Conservation (phyloP, 2,329 filamentous ascomycete species). For the Stachybotrys echinatus region DNA sequence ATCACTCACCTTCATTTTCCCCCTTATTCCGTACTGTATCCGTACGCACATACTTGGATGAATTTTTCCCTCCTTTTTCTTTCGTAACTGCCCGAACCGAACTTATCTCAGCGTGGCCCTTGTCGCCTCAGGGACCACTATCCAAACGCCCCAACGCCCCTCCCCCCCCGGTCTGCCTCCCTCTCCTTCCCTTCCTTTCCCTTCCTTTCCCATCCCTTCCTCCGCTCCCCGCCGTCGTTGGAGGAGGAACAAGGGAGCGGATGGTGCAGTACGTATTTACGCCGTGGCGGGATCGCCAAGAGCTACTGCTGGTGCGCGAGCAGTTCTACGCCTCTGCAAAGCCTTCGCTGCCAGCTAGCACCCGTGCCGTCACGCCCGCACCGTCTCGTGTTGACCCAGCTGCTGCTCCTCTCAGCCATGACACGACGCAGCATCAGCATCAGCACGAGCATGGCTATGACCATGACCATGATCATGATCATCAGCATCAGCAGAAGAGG, state of each 20-base stretch:
- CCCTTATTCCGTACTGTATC: too few relatives aligned
- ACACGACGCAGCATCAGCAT: slow-evolving; percentile 3
- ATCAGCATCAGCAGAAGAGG: slow-evolving; percentile 4
- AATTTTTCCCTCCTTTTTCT: slow-evolving; percentile 1
- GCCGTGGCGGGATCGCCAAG: slow-evolving; percentile 62
- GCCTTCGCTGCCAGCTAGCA: slow-evolving; percentile 4
- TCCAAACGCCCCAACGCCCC: background rate
- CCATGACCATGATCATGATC: slow-evolving; percentile 1
- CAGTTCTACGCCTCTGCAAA: slow-evolving; percentile 50
- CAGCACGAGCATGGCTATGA: slow-evolving; percentile 1
- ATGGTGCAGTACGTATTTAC: slow-evolving; percentile 72
- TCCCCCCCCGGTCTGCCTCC: background rate
- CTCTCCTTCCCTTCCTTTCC: background rate
- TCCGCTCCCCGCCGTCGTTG: background rate
- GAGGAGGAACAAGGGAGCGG: too few relatives aligned
- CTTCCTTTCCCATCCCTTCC: background rate
- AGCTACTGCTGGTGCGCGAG: slow-evolving; percentile 60
- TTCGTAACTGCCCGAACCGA: background rate
- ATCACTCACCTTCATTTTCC: background rate
- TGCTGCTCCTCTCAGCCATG: background rate
- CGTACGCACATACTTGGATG: too few relatives aligned
- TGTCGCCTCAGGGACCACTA: background rate
- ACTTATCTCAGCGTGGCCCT: background rate
- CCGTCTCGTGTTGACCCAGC: background rate
- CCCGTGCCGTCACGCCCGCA: slow-evolving; percentile 1